A percentile compares a stretch with the other conserved stretches of the same genome.
Conservation (phyloP, 2,329 filamentous ascomycete genomes). For the Epichloe elymi region DNA sequence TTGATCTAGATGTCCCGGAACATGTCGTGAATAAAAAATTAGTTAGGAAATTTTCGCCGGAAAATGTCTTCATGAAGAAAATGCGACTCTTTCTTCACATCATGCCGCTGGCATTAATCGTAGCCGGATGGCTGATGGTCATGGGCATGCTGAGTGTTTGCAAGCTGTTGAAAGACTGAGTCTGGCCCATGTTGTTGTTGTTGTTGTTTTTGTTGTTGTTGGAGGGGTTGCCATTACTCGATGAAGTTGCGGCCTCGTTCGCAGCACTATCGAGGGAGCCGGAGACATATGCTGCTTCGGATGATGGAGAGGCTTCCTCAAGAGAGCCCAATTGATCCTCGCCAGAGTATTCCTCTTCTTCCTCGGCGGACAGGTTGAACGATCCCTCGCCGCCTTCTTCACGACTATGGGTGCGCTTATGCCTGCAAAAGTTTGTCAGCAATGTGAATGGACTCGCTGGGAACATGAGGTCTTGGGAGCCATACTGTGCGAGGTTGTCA, state of each 20-base stretch:
- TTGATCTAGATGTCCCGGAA: constrained; percentile 1
- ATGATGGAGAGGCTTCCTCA: constrained; percentile 64
- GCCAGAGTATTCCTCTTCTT: constrained; percentile 70
- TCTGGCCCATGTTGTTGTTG: constrained; percentile 7
- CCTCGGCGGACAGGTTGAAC: constrained; percentile 62
- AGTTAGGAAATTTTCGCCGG: constrained; percentile 4
- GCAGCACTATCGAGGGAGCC: constrained; percentile 35
- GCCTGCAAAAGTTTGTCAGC: constrained; percentile 38
- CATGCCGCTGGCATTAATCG: constrained; percentile 31
- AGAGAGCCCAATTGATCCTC: constrained; percentile 74
- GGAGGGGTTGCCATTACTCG: constrained; percentile 8
- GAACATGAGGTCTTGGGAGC: constrained; percentile 13
- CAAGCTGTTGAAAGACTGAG: constrained; percentile 39
- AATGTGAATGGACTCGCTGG: neutral
- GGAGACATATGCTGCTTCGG: constrained; percentile 49
- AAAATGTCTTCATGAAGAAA: neutral
- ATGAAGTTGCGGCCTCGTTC: constrained; percentile 14
- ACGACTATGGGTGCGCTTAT: constrained; percentile 64
- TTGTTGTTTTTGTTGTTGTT: constrained; percentile 3
- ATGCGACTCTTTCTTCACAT: constrained; percentile 20
- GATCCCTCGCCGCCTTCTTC: constrained; percentile 45
- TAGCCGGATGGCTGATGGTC: constrained; percentile 44
- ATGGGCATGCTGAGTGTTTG: constrained; percentile 52
- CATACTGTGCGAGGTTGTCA: constrained; percentile 96
- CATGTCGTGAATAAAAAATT: constrained; percentile 4